phyloP scores from a whole-genome alignment of 768 basidiomycete species.

The Podaxis sp. region DNA sequence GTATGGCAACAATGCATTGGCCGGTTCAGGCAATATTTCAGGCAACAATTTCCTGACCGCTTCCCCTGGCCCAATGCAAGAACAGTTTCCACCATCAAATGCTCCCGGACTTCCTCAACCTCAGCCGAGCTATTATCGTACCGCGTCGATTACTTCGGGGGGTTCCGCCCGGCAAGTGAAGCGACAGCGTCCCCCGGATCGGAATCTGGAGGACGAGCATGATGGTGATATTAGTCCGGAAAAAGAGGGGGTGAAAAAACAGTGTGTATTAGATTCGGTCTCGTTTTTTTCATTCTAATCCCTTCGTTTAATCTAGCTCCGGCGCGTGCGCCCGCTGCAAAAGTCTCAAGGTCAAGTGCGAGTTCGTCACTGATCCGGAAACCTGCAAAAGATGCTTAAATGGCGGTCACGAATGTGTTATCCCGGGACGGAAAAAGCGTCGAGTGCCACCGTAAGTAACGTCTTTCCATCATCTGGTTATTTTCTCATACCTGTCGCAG shows the following conservation, averaged over 20 bases:
- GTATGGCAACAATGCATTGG: slow-evolving; percentile 11
- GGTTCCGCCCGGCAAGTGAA: slow-evolving; percentile 31
- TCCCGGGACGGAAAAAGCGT: slow-evolving; percentile 84
- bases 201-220: slow-evolving; percentile 37
- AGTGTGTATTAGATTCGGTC: slow-evolving; percentile 32
- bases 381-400: slow-evolving; percentile 74
- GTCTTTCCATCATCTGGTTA: not conserved
- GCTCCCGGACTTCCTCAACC: slow-evolving; percentile 17
- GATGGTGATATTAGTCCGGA: slow-evolving; percentile 32
- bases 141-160: slow-evolving; percentile 13
- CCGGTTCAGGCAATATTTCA: slow-evolving; percentile 17
- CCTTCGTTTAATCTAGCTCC: slow-evolving; percentile 27
- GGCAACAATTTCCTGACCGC: slow-evolving; percentile 17
- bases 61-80: slow-evolving; percentile 29
- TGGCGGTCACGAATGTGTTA: slow-evolving; percentile 71
- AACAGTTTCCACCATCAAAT: slow-evolving; percentile 24
- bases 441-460: slow-evolving; percentile 70
- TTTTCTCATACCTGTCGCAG: slow-evolving; percentile 34
- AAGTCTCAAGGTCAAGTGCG: slow-evolving; percentile 68
- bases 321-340: slow-evolving; percentile 79
- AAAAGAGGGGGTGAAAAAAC: slow-evolving; percentile 41
- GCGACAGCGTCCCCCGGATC: slow-evolving; percentile 32
- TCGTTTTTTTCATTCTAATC: slow-evolving; percentile 14
- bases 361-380: slow-evolving; percentile 70
- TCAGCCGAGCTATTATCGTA: slow-evolving; percentile 24